phyloP scores from a whole-genome alignment of 2,329 filamentous ascomycete genomes.

The Scopulariopsis brevicaulis region DNA sequence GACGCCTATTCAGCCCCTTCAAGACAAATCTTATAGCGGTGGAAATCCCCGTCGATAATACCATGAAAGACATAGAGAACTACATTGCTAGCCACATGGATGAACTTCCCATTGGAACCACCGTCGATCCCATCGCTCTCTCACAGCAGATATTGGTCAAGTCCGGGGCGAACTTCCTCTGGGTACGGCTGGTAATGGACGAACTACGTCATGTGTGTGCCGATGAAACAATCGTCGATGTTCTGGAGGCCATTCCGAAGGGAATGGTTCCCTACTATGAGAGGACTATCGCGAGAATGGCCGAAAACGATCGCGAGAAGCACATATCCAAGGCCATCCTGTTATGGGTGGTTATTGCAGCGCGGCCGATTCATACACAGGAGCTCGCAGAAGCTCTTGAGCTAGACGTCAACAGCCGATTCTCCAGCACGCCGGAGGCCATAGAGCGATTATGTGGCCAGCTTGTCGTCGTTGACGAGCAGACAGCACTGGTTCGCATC shows the following conservation, averaged over 20 bases:
- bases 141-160: slow-evolving; percentile 5
- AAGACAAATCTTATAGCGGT: not conserved
- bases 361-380: slow-evolving; percentile 10
- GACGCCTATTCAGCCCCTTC: slow-evolving; percentile 2
- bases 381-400: slow-evolving; percentile 16
- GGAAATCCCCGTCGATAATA: slow-evolving; percentile 11
- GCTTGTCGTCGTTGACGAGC: no score
- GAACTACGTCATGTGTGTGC: slow-evolving; percentile 15
- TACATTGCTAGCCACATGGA: slow-evolving; percentile 13
- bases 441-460: no score
- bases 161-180: slow-evolving; percentile 19
- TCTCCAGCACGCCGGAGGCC: not conserved
- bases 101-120: slow-evolving; percentile 8
- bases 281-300: slow-evolving; percentile 12
- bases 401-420: slow-evolving; percentile 15
- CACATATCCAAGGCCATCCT: slow-evolving; percentile 16
- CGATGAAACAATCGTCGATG: slow-evolving; percentile 12
- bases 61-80: slow-evolving; percentile 13
- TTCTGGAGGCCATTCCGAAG: slow-evolving; percentile 17
- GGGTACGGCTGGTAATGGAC: slow-evolving; percentile 18
- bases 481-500: no score
- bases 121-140: not conserved
- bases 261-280: slow-evolving; percentile 18
- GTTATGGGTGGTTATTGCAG: slow-evolving; percentile 13
- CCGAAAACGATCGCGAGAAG: slow-evolving; percentile 13